Evolutionary conservation across 75 land plant genomes (phyloP), one percentile per base, ranked within the genome.

Genomic region (Adiantum capillusveneris): DNA sequence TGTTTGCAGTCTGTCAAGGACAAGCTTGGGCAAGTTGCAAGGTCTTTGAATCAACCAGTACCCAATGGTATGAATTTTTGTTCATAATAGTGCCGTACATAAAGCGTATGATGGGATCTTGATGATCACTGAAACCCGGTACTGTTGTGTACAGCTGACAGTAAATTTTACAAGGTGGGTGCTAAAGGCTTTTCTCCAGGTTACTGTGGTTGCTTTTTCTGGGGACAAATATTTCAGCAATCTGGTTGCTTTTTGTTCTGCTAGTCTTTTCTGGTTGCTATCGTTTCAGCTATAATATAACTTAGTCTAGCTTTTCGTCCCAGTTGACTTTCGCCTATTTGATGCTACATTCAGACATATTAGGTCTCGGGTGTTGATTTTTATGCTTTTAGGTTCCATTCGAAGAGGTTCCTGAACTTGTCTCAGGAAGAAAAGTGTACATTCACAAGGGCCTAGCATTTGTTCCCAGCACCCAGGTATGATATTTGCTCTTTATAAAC

Each of bases 371-470:
- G 44, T 48, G 0, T 20, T 0, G 16, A 44, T 53, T 21, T 59
- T 29, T 31, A 37, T 53, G 0, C 46, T 60, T 60, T 45, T 72
- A 93, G 98, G 95, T 86, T 44, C 96, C 96, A 24, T 94, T 86
- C 74, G 96, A 94, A 72, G 90, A 86, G 65, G 98, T 94, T 49
- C 82, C 95, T 31, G 98, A 94, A 28, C 82, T 94, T 48, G 98
- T 94, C 41, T 78, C 79, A 11, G 31, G 59, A 44, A 83, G 96
- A 18, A 64, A 54, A 64, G 83, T 94, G 17, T 86, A 59, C 63
- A 14, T 94, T 24, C 83, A 63, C 48, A 84, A 75, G 46, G 98
- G 99, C 11, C 36, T 73, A 69, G 96, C 96, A 9, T 90, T 79
- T 78, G 86, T 90, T 71, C 87, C 91, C 17, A 65, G 74, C 68